Evolutionary conservation across 495 filamentous ascomycete genomes (phyloP).

Genomic region (Tuber microsphaerosporum): DNA sequence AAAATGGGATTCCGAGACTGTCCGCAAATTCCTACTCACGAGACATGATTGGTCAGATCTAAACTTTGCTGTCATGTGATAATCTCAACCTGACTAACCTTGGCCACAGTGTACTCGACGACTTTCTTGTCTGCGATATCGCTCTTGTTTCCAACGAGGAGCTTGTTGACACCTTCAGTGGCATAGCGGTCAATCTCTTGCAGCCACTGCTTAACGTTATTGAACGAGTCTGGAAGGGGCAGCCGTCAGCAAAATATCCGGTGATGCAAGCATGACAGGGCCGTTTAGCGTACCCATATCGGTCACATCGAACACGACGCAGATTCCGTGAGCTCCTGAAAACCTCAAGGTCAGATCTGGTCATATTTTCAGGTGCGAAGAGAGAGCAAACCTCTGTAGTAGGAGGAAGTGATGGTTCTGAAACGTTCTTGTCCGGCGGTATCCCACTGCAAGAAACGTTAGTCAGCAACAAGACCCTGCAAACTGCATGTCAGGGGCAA

Average conservation of each 20-base stretch:
- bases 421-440: conserved; percentile 98
- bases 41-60: conserved; percentile 25
- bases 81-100: conserved; percentile 54
- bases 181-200: conserved; percentile 99
- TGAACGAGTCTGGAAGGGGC: conserved; percentile 69
- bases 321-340: conserved; percentile 81
- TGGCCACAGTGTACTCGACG: conserved; percentile 97
- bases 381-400: conserved; percentile 67
- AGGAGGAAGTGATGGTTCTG: conserved; percentile 98
- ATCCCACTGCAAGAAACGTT: conserved; percentile 66
- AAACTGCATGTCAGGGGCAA: not conserved
- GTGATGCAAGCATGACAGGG: conserved; percentile 11
- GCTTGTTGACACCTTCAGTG: conserved; percentile 97
- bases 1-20: conserved; percentile 96
- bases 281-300: conserved; percentile 59
- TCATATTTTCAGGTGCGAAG: not conserved
- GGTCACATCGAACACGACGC: conserved; percentile 99
- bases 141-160: conserved; percentile 98
- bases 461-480: conserved; percentile 20
- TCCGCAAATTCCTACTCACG: conserved; percentile 84
- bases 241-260: conserved; percentile 11
- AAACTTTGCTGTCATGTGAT: conserved; percentile 10
- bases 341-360: conserved; percentile 18
- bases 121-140: conserved; percentile 99
- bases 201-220: conserved; percentile 99